Base-by-base conservation (phyloP, 169 alveolate genomes). In the Babesia sp. region DNA sequence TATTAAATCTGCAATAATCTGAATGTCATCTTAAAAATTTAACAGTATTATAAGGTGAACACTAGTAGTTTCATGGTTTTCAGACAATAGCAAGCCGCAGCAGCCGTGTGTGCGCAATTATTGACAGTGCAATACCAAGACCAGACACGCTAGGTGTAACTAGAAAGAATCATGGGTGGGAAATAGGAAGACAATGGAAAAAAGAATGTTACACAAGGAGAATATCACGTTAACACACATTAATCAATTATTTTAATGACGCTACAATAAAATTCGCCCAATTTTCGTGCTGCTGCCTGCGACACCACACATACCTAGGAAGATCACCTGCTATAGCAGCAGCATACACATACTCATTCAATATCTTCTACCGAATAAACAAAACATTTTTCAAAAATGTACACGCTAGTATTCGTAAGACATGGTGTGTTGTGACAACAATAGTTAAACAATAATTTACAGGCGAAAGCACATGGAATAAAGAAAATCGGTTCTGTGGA, bases 401-500 rank as follows among this genome's bases (percentile, higher is more conserved):
- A n/a, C 42, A 74, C 76, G 14, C 54, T 74, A 16, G 85, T 67
- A 2, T 33, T 81, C 22, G 56, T 81, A 29, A 58, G 89, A 36
- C 89, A 81, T 57, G 89, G 89, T 81, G 39, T 24, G 85, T 57
- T 11, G 3, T 41, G 12, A 14, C 39, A 16, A 4, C 2, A 2
- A n/a, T 9, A 26, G 9, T n/a, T 12, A 20, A 29, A 26, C 48
- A 33, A 24, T 36, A 8, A 18, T 48, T 14, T 29, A 6, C 61
- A 90, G 99, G 99, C 64, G 99, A 97, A 76, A 90, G 97, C 37
- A 70, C 92, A 36, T 96, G 98, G 99, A 96, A 97, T 90, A 90
- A 91, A 72, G 99, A 95, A 57, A 97, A 97, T 87, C 87, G 97
- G 64, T 96, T 97, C 87, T 95, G 99, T 1, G 99, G 99, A 16